Base-by-base conservation (phyloP, 495 filamentous ascomycete species). In the Geopyxis carbonaria region DNA sequence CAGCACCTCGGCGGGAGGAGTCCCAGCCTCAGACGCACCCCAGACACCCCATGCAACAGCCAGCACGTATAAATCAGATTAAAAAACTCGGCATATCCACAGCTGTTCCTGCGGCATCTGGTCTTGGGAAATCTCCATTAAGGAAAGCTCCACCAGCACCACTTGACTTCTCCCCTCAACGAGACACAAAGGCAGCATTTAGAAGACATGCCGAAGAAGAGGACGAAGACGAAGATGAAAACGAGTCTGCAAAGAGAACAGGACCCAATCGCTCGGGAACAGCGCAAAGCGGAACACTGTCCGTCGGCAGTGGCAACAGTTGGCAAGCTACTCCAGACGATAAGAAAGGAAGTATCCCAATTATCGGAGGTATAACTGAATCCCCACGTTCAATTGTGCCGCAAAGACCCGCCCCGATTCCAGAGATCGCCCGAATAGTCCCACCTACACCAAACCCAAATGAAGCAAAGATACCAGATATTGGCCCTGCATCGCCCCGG, bases 71-170 rank as follows among this genome's bases (percentile, higher is more conserved):
- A 15, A 37, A 20, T 2, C 28, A 34, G 11, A 28, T 19, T 23
- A 48, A 49, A 45, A 54, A 54, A 24, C 45, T 54, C 23, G 51
- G 51, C 18, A 45, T 54, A 23, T 49, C 45, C 18, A 54, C 51
- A 20, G 31, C 31, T 34, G 45, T 54, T 41, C 5, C 45, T 10
- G 49, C 51, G 15, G 49, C 33, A 22, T 36, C 39, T 3, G 51
- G 51, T 5, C 40, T 54, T 30, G 51, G 51, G 18, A 54, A 54
- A 38, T 53, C 51, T 13, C 51, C 51, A 28, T 21, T 54, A 24
- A 38, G 51, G 43, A 54, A 54, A 18, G 51, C 50, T 2, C 51
- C 51, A 5, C 51, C 51, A 33, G 50, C 50, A 25, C 51, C 50
- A 11, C 16, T 54, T 15, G 50, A 51, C 20, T 34, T 54, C 38